These are phyloP conservation scores for Cardamine occulta DNA, from an alignment of 345 rosid genomes.

Conservation along the genomic window DNA sequence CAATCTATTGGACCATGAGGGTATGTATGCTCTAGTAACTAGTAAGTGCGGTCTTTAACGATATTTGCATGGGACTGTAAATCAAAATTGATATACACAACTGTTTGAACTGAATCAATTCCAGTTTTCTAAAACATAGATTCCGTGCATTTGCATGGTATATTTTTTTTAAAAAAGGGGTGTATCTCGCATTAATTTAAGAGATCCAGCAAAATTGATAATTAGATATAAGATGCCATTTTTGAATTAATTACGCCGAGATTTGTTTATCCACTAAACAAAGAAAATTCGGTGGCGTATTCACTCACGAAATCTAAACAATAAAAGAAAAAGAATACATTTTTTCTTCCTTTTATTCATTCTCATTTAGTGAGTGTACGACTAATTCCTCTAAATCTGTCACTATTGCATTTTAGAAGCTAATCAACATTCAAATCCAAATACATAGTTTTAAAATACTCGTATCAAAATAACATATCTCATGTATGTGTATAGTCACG, in stretches of 20 bases:
- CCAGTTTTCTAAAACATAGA: too few species aligned
- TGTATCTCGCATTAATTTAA: not conserved
- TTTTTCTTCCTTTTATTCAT: not conserved
- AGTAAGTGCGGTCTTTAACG: not conserved
- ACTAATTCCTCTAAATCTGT: not conserved
- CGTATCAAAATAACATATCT: not conserved
- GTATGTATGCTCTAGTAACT: not conserved
- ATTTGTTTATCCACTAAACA: not conserved
- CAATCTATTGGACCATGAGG: not conserved
- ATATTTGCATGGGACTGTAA: not conserved
- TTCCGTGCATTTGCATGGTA: too few species aligned
- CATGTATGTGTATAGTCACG: not conserved
- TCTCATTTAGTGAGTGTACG: not conserved
- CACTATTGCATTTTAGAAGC: not conserved
- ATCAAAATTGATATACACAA: not conserved
- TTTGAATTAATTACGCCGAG: constrained; percentile 13
- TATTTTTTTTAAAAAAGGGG: too few species aligned
- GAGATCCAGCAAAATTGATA: constrained; percentile 18
- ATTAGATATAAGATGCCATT: not conserved
- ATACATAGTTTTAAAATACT: not conserved
- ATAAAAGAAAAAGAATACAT: not conserved
- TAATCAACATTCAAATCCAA: not conserved
- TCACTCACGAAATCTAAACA: constrained; percentile 2
- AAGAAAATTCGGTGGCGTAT: not conserved
- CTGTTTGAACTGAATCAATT: too few species aligned